A percentile compares a stretch with the other conserved stretches of the same genome.
phyloP scores from a whole-genome alignment of 1,284 basidiomycete genomes.

The Heterobasidion irregulare region DNA sequence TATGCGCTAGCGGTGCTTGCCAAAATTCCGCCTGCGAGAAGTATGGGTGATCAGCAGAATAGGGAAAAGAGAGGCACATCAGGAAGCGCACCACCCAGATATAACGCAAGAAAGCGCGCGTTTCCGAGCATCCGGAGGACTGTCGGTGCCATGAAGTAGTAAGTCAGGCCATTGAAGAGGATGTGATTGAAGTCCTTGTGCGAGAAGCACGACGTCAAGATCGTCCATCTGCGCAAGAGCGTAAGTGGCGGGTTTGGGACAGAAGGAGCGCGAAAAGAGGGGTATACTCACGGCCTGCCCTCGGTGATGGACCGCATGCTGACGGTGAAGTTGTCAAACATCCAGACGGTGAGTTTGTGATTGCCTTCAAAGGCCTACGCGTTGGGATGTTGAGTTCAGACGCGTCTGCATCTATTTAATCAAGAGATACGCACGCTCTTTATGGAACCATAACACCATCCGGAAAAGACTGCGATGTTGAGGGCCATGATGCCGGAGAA shows the following conservation, averaged over 20 bases:
- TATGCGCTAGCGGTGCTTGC: slow-evolving; percentile 51
- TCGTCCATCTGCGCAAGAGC: slow-evolving; percentile 58
- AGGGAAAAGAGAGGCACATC: background rate
- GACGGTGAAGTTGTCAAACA: slow-evolving; percentile 63
- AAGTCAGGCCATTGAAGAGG: slow-evolving; percentile 72
- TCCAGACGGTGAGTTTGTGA: slow-evolving; percentile 40
- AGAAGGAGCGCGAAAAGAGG: slow-evolving; percentile 3
- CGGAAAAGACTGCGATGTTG: slow-evolving; percentile 34
- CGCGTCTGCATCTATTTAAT: no score
- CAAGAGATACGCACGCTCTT: slow-evolving; percentile 26
- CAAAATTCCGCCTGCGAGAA: slow-evolving; percentile 48
- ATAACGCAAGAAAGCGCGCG: slow-evolving; percentile 65
- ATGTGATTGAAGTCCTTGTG: slow-evolving; percentile 61
- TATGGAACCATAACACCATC: slow-evolving; percentile 30
- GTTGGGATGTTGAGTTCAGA: background rate
- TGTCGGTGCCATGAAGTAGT: slow-evolving; percentile 72
- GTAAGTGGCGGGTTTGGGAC: background rate
- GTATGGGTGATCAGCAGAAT: background rate
- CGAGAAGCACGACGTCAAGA: slow-evolving; percentile 70
- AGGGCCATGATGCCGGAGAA: slow-evolving; percentile 37
- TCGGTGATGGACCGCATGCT: slow-evolving; percentile 56
- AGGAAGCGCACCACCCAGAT: slow-evolving; percentile 54
- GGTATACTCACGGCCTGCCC: slow-evolving; percentile 35
- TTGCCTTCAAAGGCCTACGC: slow-evolving; percentile 28
- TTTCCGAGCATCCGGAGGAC: slow-evolving; percentile 67